Evolutionary conservation across 495 filamentous ascomycete species (phyloP), one percentile per base, ranked within the genome.

Genomic region (Neurospora hispaniola): DNA sequence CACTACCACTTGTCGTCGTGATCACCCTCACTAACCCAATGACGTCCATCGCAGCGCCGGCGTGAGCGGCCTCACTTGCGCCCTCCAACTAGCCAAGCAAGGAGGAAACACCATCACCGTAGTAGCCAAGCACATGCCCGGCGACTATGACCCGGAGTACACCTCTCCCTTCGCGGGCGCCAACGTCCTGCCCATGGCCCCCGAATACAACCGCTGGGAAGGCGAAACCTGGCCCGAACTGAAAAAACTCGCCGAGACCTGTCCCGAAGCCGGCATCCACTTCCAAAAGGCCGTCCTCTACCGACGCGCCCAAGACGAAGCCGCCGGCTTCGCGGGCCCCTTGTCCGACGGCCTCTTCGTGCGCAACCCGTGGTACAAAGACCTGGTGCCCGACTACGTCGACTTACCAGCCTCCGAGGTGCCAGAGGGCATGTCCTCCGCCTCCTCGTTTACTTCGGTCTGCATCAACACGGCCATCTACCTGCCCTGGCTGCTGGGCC

Each of bases 131-230:
- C 94, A 98, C 77, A 97, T 99, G 96, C 96, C 96, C 0, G 96
- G 96, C 43, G 96, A 99, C 84, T 97, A 97, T 83, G 94, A 98
- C 78, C 91, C 96, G 71, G 94, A 98, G 88, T 99, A 98, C 80
- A 90, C 93, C 4, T 96, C 93, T 20, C 96, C 96, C 0, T 97
- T 93, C 92, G 96, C 96, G 31, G 96, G 96, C 69, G 96, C 96
- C 44, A 97, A 98, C 79, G 94, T 91, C 74, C 76, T 96, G 74
- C 96, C 96, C 31, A 84, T 84, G 82, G 70, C 80, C 8, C 73
- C 74, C 18, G 77, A 79, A 41, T 75, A 82, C 69, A 85, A 79
- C 77, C 82, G 81, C 62, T 92, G 89, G 88, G 92, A 94, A 75
- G 83, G 83, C 68, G 84, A 85, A 40, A 91, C 90, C 10, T 94